Evolutionary conservation across 305 asterid genomes (phyloP), one percentile per base, ranked within the genome.

Genomic region (Fraxinus dipetala): DNA sequence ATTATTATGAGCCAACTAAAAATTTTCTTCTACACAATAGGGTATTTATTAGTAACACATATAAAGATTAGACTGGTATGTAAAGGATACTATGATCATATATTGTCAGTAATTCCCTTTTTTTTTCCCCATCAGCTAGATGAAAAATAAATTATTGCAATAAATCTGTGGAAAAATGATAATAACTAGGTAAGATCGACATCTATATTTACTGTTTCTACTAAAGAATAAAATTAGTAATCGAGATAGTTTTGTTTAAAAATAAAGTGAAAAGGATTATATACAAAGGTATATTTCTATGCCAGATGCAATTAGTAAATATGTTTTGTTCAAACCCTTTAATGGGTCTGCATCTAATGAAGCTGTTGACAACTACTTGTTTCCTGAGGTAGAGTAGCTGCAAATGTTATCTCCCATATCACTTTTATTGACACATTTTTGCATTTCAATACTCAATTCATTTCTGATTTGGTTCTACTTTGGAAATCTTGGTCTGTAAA

Each of bases 321-420:
- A 63, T 63, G 28, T 24, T 63, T 63, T 2, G 72, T 10, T 24
- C 72, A 22, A 24, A 8, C 72, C 72, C 34, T 63, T 63, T 3
- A 63, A 24, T 11, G 30, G 72, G n/a, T 67, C 18, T 67, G 74
- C 75, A 67, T 26, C 75, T 13, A 14, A 28, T 67, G 75, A 30
- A 22, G 36, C 38, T 14, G 75, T 67, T 28, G 38, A 30, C 20
- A 67, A 26, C 38, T 67, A 11, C 75, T 30, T 28, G 38, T 30
- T 69, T 30, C 38, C 75, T 30, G 20, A 69, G 72, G 75, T 28
- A 69, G 75, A 69, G 75, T 69, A 14, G 75, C 75, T 69, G 40
- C 10, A 69, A 69, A 28, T 69, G 22, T 69, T 26, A 69, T 69
- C 75, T 30, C 22, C 75, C 32, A 28, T 28, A 69, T 69, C 36